Evolutionary conservation across 305 asterid species (phyloP).

Genomic region (Ajuga reptans): DNA sequence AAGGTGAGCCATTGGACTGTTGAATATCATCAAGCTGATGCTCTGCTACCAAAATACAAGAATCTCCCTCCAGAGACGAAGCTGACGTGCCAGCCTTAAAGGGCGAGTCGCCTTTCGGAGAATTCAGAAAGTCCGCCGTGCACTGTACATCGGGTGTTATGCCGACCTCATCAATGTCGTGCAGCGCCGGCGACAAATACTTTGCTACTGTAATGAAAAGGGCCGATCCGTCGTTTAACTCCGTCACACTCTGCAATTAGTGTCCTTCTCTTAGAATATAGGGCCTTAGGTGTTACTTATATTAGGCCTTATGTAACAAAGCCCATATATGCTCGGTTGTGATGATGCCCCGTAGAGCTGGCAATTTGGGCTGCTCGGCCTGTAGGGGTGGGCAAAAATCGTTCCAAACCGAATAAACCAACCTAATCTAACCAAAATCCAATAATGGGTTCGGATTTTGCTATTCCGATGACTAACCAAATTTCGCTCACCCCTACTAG

Average conservation of each 20-base stretch:
- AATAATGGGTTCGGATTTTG: no score
- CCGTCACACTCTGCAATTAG: constrained; percentile 70
- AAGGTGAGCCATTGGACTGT: constrained; percentile 52
- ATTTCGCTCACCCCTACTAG: no score
- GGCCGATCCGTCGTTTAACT: constrained; percentile 84
- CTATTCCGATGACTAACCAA: no score
- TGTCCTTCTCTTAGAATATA: neutral
- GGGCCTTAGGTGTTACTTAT: no score
- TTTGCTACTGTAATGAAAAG: constrained; percentile 87
- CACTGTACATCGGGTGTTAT: constrained; percentile 80
- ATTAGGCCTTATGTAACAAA: no score
- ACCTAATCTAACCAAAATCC: neutral
- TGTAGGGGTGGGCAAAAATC: no score
- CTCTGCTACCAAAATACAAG: constrained; percentile 78
- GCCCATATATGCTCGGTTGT: no score
- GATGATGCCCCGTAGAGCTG: no score
- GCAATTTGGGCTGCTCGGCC: neutral
- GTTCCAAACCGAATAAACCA: no score
- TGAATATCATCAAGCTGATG: constrained; percentile 75
- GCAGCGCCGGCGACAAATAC: constrained; percentile 77
- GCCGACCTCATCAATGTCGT: constrained; percentile 88
- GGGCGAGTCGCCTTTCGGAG: constrained; percentile 31
- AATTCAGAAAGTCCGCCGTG: constrained; percentile 52
- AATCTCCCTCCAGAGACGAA: constrained; percentile 64
- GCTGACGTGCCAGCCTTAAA: constrained; percentile 29